Conservation (phyloP, 768 basidiomycete species). For the Ephemerocybe angulata region DNA sequence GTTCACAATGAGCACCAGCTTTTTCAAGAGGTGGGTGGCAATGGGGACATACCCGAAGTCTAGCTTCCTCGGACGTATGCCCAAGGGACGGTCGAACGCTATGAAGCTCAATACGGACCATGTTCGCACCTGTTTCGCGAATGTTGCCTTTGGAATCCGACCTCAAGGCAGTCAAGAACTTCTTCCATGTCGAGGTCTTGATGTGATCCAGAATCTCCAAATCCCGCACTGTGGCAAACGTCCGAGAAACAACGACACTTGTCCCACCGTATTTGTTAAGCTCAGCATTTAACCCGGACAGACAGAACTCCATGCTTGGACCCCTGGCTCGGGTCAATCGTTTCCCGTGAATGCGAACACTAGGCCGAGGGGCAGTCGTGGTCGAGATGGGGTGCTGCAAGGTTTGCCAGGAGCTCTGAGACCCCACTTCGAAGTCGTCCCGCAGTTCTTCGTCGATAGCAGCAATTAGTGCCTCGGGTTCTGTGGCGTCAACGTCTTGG, state of each 20-base stretch:
- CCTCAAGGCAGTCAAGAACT: slow-evolving; percentile 85
- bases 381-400: slow-evolving; percentile 34
- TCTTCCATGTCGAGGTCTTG: slow-evolving; percentile 98
- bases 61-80: slow-evolving; percentile 67
- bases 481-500: slow-evolving; percentile 67
- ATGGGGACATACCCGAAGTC: slow-evolving; percentile 61
- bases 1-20: slow-evolving; percentile 3
- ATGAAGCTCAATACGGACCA: slow-evolving; percentile 84
- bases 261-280: slow-evolving; percentile 60
- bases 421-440: slow-evolving; percentile 68
- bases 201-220: slow-evolving; percentile 95
- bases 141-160: slow-evolving; percentile 84
- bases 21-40: neutral
- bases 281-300: slow-evolving; percentile 62
- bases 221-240: slow-evolving; percentile 64
- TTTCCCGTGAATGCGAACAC: slow-evolving; percentile 46
- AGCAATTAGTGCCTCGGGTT: slow-evolving; percentile 74
- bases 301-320: slow-evolving; percentile 79
- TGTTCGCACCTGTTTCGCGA: slow-evolving; percentile 87
- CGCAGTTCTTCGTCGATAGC: slow-evolving; percentile 91
- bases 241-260: slow-evolving; percentile 58
- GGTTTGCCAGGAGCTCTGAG: slow-evolving; percentile 89
- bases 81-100: slow-evolving; percentile 70
- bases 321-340: slow-evolving; percentile 68
- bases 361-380: slow-evolving; percentile 33